Conservation (phyloP, 345 rosid species). For the Hypericum androsaemum region DNA sequence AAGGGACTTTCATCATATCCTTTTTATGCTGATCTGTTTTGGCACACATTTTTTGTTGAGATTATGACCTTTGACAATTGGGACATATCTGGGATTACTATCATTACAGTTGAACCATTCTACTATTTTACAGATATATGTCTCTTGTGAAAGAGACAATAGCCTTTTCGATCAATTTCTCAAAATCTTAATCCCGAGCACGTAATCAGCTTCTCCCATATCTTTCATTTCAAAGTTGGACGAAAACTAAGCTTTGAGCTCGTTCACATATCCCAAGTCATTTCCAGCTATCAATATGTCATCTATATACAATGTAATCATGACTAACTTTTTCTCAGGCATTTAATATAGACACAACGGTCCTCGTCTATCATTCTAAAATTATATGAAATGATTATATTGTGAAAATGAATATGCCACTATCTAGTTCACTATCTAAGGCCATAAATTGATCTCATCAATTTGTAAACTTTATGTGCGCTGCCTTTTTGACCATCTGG, state of each 20-base stretch:
- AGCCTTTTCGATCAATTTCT: not conserved
- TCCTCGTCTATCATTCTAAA: too few species aligned
- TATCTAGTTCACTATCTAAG: not conserved
- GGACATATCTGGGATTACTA: too few species aligned
- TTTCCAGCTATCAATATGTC: not conserved
- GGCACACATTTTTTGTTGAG: not conserved
- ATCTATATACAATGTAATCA: not conserved
- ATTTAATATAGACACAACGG: too few species aligned
- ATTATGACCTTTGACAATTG: not conserved
- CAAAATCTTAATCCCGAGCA: too few species aligned
- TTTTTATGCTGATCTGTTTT: not conserved
- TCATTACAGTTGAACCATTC: too few species aligned
- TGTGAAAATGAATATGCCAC: too few species aligned
- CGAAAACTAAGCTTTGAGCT: not conserved
- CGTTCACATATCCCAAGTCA: not conserved
- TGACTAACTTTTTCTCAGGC: not conserved
- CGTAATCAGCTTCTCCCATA: too few species aligned
- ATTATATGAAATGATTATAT: too few species aligned
- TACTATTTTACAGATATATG: too few species aligned
- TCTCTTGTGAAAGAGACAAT: too few species aligned
- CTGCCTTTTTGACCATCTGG: not conserved
- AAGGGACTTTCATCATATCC: too few species aligned
- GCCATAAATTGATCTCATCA: not conserved
- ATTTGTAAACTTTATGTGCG: slow-evolving; percentile 1
- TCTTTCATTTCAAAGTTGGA: too few species aligned